Evolutionary conservation across 2,329 filamentous ascomycete genomes (phyloP).

Genomic region (Bretziella fagacearum): DNA sequence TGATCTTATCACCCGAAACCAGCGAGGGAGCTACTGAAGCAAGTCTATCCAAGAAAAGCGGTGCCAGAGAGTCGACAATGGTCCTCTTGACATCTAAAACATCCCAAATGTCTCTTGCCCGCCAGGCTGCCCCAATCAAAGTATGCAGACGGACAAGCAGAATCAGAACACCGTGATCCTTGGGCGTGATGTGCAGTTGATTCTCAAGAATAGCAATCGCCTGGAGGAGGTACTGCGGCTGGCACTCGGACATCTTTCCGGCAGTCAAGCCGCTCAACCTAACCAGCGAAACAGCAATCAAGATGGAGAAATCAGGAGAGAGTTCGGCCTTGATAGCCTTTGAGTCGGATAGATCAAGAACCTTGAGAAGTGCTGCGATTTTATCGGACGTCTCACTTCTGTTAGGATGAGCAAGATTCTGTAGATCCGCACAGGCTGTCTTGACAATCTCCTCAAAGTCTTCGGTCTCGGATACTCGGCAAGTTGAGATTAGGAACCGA

Average conservation of each 20-base stretch:
- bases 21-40: slow-evolving; percentile 30
- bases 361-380: slow-evolving; percentile 6
- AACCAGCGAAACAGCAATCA: slow-evolving; percentile 12
- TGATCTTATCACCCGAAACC: slow-evolving; percentile 21
- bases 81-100: slow-evolving; percentile 38
- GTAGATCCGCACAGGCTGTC: slow-evolving; percentile 14
- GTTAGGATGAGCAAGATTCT: slow-evolving; percentile 6
- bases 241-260: not conserved
- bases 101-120: slow-evolving; percentile 32
- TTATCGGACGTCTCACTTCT: slow-evolving; percentile 14
- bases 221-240: slow-evolving; percentile 25
- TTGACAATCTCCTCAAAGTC: slow-evolving; percentile 24
- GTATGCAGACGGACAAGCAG: slow-evolving; percentile 36
- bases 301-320: slow-evolving; percentile 14
- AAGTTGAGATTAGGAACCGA: slow-evolving; percentile 29
- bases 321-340: slow-evolving; percentile 12
- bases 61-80: slow-evolving; percentile 38
- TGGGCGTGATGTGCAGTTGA: slow-evolving; percentile 29
- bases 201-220: slow-evolving; percentile 34
- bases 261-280: slow-evolving; percentile 6
- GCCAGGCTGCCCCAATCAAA: slow-evolving; percentile 31
- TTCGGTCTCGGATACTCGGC: slow-evolving; percentile 28
- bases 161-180: slow-evolving; percentile 31
- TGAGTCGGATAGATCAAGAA: slow-evolving; percentile 6
- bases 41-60: slow-evolving; percentile 38